Conservation (phyloP, 192 early-diverging fungal species). For the Coemansia erecta region DNA sequence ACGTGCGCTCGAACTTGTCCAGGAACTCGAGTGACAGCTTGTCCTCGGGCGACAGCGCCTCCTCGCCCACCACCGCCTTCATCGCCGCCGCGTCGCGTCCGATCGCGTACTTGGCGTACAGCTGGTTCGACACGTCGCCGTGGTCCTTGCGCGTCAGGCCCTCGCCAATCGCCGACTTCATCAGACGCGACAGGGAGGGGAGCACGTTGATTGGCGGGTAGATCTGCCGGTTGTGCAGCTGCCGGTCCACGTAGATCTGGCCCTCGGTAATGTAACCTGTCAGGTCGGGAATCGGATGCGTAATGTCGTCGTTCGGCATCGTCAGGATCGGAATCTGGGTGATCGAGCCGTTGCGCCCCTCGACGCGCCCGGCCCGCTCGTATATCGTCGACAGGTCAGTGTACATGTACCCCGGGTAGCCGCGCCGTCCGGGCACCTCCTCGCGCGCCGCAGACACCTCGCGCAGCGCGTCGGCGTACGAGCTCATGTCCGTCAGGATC, state of each 20-base stretch:
- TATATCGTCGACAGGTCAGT: constrained; percentile 99
- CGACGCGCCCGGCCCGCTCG: constrained; percentile 97
- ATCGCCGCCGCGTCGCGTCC: constrained; percentile 97
- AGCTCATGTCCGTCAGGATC: constrained; percentile 98
- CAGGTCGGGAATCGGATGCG: constrained; percentile 99
- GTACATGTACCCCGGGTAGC: constrained; percentile 99
- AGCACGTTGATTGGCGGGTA: constrained; percentile 99
- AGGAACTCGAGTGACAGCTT: constrained; percentile 97
- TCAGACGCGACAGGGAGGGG: constrained; percentile 96
- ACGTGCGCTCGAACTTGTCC: constrained; percentile 98
- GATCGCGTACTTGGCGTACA: constrained; percentile 99
- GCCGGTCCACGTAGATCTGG: constrained; percentile 98
- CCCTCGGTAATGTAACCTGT: constrained; percentile 99
- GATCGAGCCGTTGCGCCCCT: constrained; percentile 95
- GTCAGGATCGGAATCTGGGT: constrained; percentile 99
- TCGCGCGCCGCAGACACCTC: constrained; percentile 99
- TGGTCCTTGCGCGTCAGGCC: constrained; percentile 98
- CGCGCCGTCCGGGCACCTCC: constrained; percentile 98
- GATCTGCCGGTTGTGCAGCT: constrained; percentile 97
- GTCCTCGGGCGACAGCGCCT: constrained; percentile 97
- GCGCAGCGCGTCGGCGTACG: constrained; percentile 98
- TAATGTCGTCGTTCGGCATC: constrained; percentile 99
- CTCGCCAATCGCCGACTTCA: constrained; percentile 99
- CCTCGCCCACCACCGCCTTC: constrained; percentile 99
- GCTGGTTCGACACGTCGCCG: constrained; percentile 98